phyloP scores from a whole-genome alignment of 2,329 filamentous ascomycete species.

The Endothia cerciana region DNA sequence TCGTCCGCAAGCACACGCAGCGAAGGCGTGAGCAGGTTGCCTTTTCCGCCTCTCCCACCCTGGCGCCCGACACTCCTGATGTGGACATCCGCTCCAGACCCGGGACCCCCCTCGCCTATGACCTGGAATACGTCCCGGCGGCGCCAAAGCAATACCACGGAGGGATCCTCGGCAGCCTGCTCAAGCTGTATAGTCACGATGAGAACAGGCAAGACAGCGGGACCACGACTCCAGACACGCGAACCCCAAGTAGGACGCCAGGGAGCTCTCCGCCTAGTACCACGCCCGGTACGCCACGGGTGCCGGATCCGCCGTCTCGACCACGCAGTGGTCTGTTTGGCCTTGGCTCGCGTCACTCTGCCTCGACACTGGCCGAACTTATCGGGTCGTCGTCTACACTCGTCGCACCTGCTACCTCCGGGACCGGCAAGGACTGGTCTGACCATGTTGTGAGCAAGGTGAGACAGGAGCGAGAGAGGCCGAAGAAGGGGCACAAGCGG shows the following conservation, averaged over 20 bases:
- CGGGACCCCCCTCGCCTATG: conserved; percentile 54
- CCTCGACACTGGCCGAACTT: conserved; percentile 53
- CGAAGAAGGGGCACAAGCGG: conserved; percentile 32
- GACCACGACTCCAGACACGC: conserved; percentile 46
- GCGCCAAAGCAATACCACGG: conserved; percentile 70
- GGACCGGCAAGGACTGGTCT: conserved; percentile 39
- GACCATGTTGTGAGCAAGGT: conserved; percentile 50
- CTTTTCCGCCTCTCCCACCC: neutral
- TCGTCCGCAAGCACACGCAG: conserved; percentile 27
- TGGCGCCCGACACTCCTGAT: conserved; percentile 1
- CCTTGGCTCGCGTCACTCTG: conserved; percentile 49
- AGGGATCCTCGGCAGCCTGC: conserved; percentile 72
- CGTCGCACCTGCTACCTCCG: conserved; percentile 48
- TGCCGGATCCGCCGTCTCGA: conserved; percentile 36
- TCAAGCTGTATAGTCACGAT: conserved; percentile 68
- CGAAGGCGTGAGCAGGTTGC: conserved; percentile 12
- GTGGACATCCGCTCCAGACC: conserved; percentile 33
- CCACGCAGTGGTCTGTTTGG: conserved; percentile 43
- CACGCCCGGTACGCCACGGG: conserved; percentile 37
- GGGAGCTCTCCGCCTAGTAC: conserved; percentile 46
- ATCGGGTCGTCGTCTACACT: conserved; percentile 59
- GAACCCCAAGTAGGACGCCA: conserved; percentile 49
- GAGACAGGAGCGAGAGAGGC: conserved; percentile 39
- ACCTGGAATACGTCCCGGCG: conserved; percentile 65
- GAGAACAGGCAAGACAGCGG: conserved; percentile 45